phyloP scores from a whole-genome alignment of 116 monocot species.

The Cymodocea nodosa region DNA sequence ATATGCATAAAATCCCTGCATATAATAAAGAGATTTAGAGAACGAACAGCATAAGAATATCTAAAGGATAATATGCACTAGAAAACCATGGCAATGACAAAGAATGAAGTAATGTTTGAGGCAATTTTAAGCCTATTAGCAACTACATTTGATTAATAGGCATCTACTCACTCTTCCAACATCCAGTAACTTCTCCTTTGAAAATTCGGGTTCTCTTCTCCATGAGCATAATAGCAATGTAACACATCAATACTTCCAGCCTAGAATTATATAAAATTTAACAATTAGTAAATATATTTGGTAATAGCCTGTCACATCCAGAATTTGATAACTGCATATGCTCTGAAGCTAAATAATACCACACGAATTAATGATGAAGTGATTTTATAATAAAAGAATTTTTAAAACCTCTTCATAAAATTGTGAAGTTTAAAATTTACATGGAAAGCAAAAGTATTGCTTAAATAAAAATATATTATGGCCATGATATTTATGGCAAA shows the following conservation, averaged over 20 bases:
- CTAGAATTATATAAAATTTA: constrained; percentile 21
- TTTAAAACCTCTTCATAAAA: too few relatives aligned
- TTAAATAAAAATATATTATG: too few relatives aligned
- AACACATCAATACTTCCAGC: constrained; percentile 93
- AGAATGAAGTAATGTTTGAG: neutral
- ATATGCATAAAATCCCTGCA: constrained; percentile 79
- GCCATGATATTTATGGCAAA: too few relatives aligned
- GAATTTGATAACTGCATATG: neutral
- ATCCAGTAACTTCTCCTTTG: constrained; percentile 96
- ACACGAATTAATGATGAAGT: neutral
- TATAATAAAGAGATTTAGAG: constrained; percentile 4
- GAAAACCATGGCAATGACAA: neutral
- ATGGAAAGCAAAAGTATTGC: too few relatives aligned
- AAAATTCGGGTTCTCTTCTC: constrained; percentile 84
- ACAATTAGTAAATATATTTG: neutral
- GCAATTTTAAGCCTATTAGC: neutral
- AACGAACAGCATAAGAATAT: neutral
- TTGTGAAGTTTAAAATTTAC: too few relatives aligned
- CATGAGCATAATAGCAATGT: constrained; percentile 99
- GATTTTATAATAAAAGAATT: neutral
- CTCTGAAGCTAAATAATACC: too few relatives aligned
- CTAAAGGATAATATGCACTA: neutral
- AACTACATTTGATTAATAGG: neutral
- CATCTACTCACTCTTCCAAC: constrained; percentile 76
- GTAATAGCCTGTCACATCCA: neutral